Conservation (phyloP, 2,329 filamentous ascomycete species). For the Aspergillus fischeri region DNA sequence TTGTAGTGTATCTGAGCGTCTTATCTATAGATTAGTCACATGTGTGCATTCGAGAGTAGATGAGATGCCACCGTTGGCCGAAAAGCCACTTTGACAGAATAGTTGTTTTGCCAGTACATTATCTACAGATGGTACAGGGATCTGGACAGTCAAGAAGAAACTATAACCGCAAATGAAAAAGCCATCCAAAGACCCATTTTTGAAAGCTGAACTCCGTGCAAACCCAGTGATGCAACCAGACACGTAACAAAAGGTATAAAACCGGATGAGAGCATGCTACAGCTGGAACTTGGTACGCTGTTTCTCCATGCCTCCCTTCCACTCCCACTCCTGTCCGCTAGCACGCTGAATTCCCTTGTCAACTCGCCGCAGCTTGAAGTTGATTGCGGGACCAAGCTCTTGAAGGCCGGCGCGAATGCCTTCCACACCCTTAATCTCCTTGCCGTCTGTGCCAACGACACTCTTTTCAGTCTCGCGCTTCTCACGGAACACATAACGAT, state of each 20-base stretch:
- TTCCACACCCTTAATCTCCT: slow-evolving; percentile 78
- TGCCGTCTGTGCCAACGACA: slow-evolving; percentile 75
- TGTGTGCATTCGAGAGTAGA: neutral
- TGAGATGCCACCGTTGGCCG: too few species aligned
- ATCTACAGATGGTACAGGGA: neutral
- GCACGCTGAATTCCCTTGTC: slow-evolving; percentile 80
- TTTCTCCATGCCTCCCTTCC: slow-evolving; percentile 96
- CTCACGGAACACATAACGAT: slow-evolving; percentile 90
- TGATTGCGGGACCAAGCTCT: slow-evolving; percentile 80
- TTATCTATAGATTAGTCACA: neutral
- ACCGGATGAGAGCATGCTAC: slow-evolving; percentile 36
- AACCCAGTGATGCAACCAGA: slow-evolving; percentile 7
- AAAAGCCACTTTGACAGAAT: neutral
- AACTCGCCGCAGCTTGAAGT: slow-evolving; percentile 81
- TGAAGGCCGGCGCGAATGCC: slow-evolving; percentile 82
- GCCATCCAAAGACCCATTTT: neutral
- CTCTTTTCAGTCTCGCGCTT: slow-evolving; percentile 83
- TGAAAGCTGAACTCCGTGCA: slow-evolving; percentile 9
- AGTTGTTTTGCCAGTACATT: neutral
- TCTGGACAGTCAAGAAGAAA: neutral
- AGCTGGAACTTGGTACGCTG: slow-evolving; percentile 88
- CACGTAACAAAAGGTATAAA: slow-evolving; percentile 9
- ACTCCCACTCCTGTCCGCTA: slow-evolving; percentile 86
- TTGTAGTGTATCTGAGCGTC: neutral
- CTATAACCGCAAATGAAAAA: neutral